Percentiles rank a stretch among this genome's conserved stretches.
These are phyloP conservation scores for Pisolithus orientalis DNA, from an alignment of 768 basidiomycete genomes.

Conservation along the genomic window DNA sequence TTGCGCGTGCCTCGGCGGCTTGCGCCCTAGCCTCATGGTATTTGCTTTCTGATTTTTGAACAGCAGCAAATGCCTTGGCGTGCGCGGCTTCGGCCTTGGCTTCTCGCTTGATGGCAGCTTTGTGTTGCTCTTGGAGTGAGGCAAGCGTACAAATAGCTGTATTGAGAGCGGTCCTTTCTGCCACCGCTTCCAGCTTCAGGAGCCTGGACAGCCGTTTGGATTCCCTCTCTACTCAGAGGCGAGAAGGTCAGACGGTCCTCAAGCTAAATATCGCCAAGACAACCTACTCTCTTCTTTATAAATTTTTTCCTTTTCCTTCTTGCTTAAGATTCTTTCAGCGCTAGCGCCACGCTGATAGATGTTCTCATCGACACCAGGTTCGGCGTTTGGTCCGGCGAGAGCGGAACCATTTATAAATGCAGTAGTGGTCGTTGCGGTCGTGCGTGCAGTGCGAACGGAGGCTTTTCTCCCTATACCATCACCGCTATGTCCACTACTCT, in stretches of 20 bases:
- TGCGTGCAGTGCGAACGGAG: constrained; percentile 19
- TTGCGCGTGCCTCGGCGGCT: constrained; percentile 44
- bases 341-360: constrained; percentile 35
- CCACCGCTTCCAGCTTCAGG: constrained; percentile 61
- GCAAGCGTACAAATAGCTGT: constrained; percentile 60
- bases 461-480: constrained; percentile 8
- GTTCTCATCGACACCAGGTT: constrained; percentile 35
- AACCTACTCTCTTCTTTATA: constrained; percentile 45
- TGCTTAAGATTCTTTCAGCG: constrained; percentile 43
- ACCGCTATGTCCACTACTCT: neutral
- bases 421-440: constrained; percentile 6
- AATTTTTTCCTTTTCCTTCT: constrained; percentile 48
- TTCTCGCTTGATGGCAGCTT: constrained; percentile 60
- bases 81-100: constrained; percentile 48
- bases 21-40: constrained; percentile 58
- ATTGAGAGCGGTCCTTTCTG: constrained; percentile 56
- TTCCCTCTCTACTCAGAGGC: constrained; percentile 42
- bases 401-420: constrained; percentile 53
- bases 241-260: neutral
- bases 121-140: constrained; percentile 66
- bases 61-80: constrained; percentile 44
- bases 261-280: neutral
- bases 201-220: constrained; percentile 60
- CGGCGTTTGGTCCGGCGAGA: constrained; percentile 41
- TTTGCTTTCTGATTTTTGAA: constrained; percentile 58